phyloP scores from a whole-genome alignment of 2,329 filamentous ascomycete species.

The Coniochaeta pulveracea region DNA sequence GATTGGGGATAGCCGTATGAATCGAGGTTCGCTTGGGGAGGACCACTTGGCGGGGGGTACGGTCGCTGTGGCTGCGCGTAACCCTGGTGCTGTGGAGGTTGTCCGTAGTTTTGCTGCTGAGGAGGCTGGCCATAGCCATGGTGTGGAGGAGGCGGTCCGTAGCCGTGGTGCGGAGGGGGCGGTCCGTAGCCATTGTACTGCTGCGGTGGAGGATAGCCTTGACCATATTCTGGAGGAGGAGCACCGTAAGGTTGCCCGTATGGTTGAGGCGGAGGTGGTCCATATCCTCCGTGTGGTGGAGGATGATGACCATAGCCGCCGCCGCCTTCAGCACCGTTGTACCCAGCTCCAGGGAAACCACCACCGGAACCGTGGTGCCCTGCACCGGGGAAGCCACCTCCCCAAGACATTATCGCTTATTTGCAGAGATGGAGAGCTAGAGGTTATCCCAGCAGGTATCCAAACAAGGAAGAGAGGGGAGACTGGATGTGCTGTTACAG shows the following conservation, averaged over 20 bases:
- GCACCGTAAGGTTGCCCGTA: conserved; percentile 4
- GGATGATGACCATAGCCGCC: conserved; percentile 7
- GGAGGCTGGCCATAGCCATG: conserved; percentile 10
- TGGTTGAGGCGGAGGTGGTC: conserved; percentile 8
- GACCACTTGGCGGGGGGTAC: conserved; percentile 11
- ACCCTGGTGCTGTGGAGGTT: conserved; percentile 6
- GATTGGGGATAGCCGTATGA: conserved; percentile 14
- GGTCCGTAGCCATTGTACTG: conserved; percentile 4
- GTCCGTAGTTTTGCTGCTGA: conserved; percentile 7
- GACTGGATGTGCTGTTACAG: too few relatives aligned
- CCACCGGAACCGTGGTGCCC: not conserved
- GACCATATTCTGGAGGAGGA: conserved; percentile 10
- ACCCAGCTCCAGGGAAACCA: conserved; percentile 14
- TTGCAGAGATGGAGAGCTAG: too few relatives aligned
- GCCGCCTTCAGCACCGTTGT: conserved; percentile 12
- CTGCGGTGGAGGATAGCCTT: conserved; percentile 9
- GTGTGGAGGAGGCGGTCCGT: conserved; percentile 10
- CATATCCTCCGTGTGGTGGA: conserved; percentile 9
- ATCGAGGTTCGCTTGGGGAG: conserved; percentile 9
- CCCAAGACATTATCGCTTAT: too few relatives aligned
- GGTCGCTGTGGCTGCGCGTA: conserved; percentile 8
- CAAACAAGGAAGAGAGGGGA: too few relatives aligned
- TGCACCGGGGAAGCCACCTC: not conserved
- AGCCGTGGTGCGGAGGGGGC: conserved; percentile 2
- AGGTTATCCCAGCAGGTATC: too few relatives aligned